Conservation (phyloP, 129 eudicot species). For the Tanacetum coccineum region DNA sequence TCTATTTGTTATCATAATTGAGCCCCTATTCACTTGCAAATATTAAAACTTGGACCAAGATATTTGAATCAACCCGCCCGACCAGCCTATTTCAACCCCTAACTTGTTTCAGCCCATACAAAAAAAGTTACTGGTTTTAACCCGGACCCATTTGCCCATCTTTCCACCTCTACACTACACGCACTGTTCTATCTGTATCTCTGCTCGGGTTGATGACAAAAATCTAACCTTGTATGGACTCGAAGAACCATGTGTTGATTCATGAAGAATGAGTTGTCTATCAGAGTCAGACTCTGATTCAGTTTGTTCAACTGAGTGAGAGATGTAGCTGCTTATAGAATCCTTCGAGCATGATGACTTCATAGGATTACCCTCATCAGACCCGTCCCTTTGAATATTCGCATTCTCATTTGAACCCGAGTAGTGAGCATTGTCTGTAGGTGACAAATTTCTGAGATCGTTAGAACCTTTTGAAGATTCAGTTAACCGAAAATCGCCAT, state of each 20-base stretch:
- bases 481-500: conserved; percentile 47
- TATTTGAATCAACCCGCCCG: neutral
- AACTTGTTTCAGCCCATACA: neutral
- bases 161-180: neutral
- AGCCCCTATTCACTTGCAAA: too few relatives aligned
- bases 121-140: neutral
- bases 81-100: too few relatives aligned
- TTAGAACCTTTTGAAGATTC: conserved; percentile 38
- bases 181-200: neutral
- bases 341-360: conserved; percentile 46
- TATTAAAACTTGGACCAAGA: neutral
- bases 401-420: conserved; percentile 25
- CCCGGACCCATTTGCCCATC: neutral
- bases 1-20: too few relatives aligned
- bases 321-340: conserved; percentile 45
- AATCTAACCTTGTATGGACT: conserved; percentile 32
- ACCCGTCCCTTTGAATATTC: conserved; percentile 18
- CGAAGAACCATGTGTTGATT: conserved; percentile 28
- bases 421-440: conserved; percentile 19
- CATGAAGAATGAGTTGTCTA: conserved; percentile 23
- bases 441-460: conserved; percentile 13
- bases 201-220: neutral
- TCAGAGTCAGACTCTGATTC: conserved; percentile 48
- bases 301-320: conserved; percentile 47
- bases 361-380: conserved; percentile 25